phyloP scores from a whole-genome alignment of 2,329 filamentous ascomycete genomes.

The Colletotrichum spinosum region DNA sequence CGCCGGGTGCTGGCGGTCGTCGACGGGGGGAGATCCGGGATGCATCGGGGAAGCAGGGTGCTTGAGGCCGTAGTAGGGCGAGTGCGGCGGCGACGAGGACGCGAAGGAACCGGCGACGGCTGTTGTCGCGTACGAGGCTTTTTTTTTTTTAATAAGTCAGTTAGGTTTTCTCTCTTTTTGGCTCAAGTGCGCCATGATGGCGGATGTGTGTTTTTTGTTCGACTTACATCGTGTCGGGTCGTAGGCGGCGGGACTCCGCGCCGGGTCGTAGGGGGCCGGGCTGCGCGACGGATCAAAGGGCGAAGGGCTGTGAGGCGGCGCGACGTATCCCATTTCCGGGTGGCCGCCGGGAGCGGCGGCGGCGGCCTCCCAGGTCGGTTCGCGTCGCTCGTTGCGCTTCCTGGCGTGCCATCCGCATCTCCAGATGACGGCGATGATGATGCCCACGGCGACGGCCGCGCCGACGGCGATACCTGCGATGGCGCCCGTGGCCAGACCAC shows the following conservation, averaged over 20 bases:
- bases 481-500: constrained; percentile 30
- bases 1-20: constrained; percentile 17
- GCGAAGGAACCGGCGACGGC: constrained; percentile 9
- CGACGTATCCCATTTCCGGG: constrained; percentile 29
- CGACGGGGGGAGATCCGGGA: constrained; percentile 9
- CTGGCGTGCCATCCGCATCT: constrained; percentile 31
- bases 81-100: constrained; percentile 23
- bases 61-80: constrained; percentile 24
- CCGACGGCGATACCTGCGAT: constrained; percentile 41
- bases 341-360: constrained; percentile 2
- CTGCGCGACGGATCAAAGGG: constrained; percentile 15
- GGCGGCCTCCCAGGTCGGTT: constrained; percentile 28
- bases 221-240: constrained; percentile 23
- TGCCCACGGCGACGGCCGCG: constrained; percentile 22
- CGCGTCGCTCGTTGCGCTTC: constrained; percentile 34
- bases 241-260: constrained; percentile 3
- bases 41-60: constrained; percentile 1
- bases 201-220: too few relatives aligned
- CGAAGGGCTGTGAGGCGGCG: constrained; percentile 24
- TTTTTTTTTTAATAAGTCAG: background rate
- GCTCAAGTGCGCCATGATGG: too few relatives aligned
- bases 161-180: background rate
- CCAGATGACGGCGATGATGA: constrained; percentile 33
- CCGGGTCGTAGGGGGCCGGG: constrained; percentile 13
- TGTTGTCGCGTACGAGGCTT: constrained; percentile 27